Percentiles rank a stretch among this genome's conserved stretches.
Conservation (phyloP, 2,329 filamentous ascomycete species). For the Talaromyces sp. region DNA sequence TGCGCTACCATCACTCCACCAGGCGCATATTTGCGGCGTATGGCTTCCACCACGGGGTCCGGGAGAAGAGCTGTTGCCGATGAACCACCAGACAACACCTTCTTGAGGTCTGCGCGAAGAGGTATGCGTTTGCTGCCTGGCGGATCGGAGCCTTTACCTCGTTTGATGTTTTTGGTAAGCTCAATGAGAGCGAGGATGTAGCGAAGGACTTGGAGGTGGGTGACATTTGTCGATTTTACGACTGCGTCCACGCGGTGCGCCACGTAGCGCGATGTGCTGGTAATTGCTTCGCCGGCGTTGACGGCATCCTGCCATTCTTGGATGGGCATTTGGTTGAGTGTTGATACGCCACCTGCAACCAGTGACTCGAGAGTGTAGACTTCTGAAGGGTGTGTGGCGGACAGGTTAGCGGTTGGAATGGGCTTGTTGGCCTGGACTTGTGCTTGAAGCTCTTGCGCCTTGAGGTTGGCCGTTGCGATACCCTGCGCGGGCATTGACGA, state of each 20-base stretch:
- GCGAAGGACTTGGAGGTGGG: constrained; percentile 43
- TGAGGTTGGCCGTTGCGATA: constrained; percentile 30
- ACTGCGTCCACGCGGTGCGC: constrained; percentile 41
- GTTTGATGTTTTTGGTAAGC: constrained; percentile 36
- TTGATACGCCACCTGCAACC: constrained; percentile 40
- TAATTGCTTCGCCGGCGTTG: constrained; percentile 32
- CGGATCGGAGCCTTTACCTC: constrained; percentile 23
- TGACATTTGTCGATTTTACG: constrained; percentile 36
- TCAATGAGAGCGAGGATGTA: constrained; percentile 46
- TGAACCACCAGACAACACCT: constrained; percentile 30
- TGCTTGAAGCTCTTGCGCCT: constrained; percentile 34
- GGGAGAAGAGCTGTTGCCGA: constrained; percentile 27
- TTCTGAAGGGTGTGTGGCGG: constrained; percentile 42
- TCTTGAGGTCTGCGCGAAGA: constrained; percentile 38
- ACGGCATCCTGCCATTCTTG: constrained; percentile 43
- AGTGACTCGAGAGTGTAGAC: constrained; percentile 45
- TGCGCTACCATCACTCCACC: constrained; percentile 32
- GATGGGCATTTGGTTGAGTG: constrained; percentile 42
- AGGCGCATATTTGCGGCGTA: constrained; percentile 43
- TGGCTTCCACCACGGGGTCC: constrained; percentile 38
- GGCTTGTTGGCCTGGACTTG: constrained; percentile 47
- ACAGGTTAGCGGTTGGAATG: constrained; percentile 41
- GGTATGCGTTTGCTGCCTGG: constrained; percentile 41
- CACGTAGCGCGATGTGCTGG: constrained; percentile 44
- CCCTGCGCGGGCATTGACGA: constrained; percentile 39